Percentiles rank a stretch among this genome's conserved stretches.
Evolutionary conservation across 75 land plant species (phyloP).

Genomic region (Cupressus sempervirens): DNA sequence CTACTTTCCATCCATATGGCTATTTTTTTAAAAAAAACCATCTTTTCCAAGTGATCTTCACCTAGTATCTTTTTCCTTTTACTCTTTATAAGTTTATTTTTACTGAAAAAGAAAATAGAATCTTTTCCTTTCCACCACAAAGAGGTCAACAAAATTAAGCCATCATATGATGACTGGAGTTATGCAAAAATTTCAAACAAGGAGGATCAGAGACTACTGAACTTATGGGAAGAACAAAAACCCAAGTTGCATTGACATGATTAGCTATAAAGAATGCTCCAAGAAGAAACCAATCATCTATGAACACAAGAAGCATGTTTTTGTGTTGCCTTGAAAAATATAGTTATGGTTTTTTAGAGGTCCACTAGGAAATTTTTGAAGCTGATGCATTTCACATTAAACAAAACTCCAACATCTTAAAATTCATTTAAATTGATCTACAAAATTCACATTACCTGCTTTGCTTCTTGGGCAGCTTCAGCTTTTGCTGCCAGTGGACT

Average conservation of each 20-base stretch:
- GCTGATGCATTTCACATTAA: not conserved
- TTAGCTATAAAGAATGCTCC: not conserved
- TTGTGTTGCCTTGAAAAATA: not conserved
- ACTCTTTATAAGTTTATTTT: no score
- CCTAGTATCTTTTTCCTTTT: no score
- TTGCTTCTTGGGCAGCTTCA: constrained; percentile 91
- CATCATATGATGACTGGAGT: not conserved
- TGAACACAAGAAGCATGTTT: not conserved
- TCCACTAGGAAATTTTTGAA: not conserved
- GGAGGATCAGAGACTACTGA: not conserved
- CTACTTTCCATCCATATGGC: no score
- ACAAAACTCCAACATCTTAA: not conserved
- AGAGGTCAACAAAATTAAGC: not conserved
- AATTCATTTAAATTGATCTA: not conserved
- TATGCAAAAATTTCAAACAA: not conserved
- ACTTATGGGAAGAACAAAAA: not conserved
- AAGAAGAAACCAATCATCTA: not conserved
- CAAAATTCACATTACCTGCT: constrained; percentile 61
- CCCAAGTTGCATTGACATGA: not conserved
- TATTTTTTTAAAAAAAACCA: no score
- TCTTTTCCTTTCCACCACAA: not conserved
- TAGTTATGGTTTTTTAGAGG: not conserved
- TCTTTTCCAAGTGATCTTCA: no score
- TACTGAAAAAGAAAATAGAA: not conserved
- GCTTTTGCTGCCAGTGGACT: constrained; percentile 91